Conservation (phyloP, 768 basidiomycete genomes). For the Phaeotremella fagi region DNA sequence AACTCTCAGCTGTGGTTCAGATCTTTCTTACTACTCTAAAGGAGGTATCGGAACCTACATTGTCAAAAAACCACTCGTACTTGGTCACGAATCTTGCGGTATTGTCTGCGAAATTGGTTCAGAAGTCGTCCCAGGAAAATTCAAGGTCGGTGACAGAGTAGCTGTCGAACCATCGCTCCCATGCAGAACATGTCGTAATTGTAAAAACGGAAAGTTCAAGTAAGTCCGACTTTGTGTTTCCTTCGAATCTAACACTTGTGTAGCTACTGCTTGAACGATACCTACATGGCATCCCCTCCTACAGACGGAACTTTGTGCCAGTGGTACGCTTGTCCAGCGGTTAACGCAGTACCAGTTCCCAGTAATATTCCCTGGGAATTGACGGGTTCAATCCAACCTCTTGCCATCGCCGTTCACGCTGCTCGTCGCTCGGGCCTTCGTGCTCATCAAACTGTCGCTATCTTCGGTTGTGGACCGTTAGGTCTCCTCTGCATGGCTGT, state of each 20-base stretch:
- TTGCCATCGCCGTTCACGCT: constrained; percentile 2
- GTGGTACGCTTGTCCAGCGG: constrained; percentile 6
- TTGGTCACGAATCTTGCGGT: constrained; percentile 1
- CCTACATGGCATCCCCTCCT: constrained; percentile 10
- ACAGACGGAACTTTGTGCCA: constrained; percentile 5
- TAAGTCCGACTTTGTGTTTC: background rate
- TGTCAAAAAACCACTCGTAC: background rate
- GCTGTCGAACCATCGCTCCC: constrained; percentile 1
- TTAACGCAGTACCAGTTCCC: constrained; percentile 2
- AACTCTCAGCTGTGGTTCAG: constrained; percentile 15
- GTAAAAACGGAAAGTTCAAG: background rate
- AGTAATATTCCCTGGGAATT: background rate
- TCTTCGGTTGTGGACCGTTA: constrained; percentile 1
- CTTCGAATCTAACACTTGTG: background rate
- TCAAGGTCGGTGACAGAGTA: background rate
- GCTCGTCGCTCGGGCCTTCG: constrained; percentile 1
- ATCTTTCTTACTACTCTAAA: constrained; percentile 17
- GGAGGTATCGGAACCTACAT: constrained; percentile 3
- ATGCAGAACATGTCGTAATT: background rate
- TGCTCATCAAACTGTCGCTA: constrained; percentile 7
- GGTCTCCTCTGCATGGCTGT: constrained; percentile 2
- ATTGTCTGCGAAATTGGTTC: background rate
- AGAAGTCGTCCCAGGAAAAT: background rate
- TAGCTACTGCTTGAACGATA: background rate
- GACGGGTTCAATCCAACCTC: constrained; percentile 5